Conservation (phyloP, 2,329 filamentous ascomycete genomes). For the Pseudocercospora ulei region DNA sequence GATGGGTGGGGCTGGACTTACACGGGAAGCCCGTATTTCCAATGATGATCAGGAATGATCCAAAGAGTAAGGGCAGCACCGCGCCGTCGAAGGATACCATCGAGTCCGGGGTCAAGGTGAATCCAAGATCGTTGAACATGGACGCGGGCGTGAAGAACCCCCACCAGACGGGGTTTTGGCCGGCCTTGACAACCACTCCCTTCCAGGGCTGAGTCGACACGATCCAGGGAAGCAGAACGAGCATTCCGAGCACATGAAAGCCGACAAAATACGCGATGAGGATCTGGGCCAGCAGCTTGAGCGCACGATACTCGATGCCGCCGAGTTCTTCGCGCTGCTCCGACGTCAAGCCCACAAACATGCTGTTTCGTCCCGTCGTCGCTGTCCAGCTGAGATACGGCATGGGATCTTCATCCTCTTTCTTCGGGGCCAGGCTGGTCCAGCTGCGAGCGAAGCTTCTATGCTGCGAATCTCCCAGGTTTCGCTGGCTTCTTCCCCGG, state of each 20-base stretch:
- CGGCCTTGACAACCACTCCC: conserved; percentile 49
- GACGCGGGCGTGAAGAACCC: conserved; percentile 80
- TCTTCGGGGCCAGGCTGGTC: conserved; percentile 49
- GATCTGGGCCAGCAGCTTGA: conserved; percentile 75
- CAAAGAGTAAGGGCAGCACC: conserved; percentile 62
- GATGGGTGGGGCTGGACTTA: too few relatives aligned
- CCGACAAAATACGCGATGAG: conserved; percentile 70
- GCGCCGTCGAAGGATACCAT: conserved; percentile 82
- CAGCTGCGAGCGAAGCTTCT: conserved; percentile 43
- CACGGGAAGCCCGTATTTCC: conserved; percentile 94
- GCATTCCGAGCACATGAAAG: conserved; percentile 66
- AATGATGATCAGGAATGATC: conserved; percentile 81
- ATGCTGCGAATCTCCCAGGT: conserved; percentile 13
- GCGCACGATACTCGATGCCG: conserved; percentile 86
- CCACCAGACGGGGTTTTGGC: conserved; percentile 71
- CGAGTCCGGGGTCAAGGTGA: conserved; percentile 82
- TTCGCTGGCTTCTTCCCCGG: conserved; percentile 8
- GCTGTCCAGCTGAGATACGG: conserved; percentile 93
- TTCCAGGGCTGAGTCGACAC: conserved; percentile 54
- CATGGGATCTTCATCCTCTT: conserved; percentile 50
- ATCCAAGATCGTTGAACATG: conserved; percentile 90
- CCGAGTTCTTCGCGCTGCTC: conserved; percentile 91
- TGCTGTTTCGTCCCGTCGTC: conserved; percentile 84
- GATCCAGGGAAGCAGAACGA: conserved; percentile 75
- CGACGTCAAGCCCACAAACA: conserved; percentile 77